Evolutionary conservation across 352 stramenopile species (phyloP).

Genomic region (Aphanomyces euteiches): DNA sequence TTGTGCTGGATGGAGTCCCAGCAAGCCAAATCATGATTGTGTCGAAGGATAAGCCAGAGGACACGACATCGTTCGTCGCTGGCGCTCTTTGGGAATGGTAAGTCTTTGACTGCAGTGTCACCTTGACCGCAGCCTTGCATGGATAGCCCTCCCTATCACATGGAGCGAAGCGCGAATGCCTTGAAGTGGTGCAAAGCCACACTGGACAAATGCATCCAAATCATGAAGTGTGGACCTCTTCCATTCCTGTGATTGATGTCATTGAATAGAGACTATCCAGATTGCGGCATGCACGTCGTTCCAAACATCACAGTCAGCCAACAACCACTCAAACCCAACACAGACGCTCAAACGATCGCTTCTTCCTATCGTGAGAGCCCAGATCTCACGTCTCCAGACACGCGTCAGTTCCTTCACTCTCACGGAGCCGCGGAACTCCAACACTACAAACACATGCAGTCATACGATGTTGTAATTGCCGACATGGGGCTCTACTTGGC

Average conservation of each 20-base stretch:
- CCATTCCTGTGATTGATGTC: neutral
- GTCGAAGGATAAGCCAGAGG: slow-evolving; percentile 12
- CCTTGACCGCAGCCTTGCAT: neutral
- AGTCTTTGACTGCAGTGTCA: neutral
- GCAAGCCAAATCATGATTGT: slow-evolving; percentile 13
- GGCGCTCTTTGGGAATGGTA: slow-evolving; percentile 31
- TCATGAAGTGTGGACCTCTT: slow-evolving; percentile 9
- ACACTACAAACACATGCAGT: slow-evolving; percentile 12
- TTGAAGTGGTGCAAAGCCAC: slow-evolving; percentile 23
- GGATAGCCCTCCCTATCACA: slow-evolving; percentile 23
- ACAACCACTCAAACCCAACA: slow-evolving; percentile 15
- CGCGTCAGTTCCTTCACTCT: neutral
- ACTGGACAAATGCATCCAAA: slow-evolving; percentile 22
- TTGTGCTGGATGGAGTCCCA: slow-evolving; percentile 24
- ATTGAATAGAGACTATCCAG: slow-evolving; percentile 18
- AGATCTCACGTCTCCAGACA: slow-evolving; percentile 1
- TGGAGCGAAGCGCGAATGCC: slow-evolving; percentile 16
- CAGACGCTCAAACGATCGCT: slow-evolving; percentile 8
- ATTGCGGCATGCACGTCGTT: slow-evolving; percentile 28
- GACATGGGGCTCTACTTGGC: slow-evolving; percentile 25
- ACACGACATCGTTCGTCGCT: slow-evolving; percentile 21
- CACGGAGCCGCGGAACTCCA: slow-evolving; percentile 17
- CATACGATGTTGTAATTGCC: slow-evolving; percentile 27
- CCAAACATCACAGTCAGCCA: slow-evolving; percentile 28
- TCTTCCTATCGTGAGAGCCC: slow-evolving; percentile 16